A percentile compares a stretch with the other conserved stretches of the same genome.
phyloP scores from a whole-genome alignment of 2,329 filamentous ascomycete species.

The Conoideocrella luteorostrata region DNA sequence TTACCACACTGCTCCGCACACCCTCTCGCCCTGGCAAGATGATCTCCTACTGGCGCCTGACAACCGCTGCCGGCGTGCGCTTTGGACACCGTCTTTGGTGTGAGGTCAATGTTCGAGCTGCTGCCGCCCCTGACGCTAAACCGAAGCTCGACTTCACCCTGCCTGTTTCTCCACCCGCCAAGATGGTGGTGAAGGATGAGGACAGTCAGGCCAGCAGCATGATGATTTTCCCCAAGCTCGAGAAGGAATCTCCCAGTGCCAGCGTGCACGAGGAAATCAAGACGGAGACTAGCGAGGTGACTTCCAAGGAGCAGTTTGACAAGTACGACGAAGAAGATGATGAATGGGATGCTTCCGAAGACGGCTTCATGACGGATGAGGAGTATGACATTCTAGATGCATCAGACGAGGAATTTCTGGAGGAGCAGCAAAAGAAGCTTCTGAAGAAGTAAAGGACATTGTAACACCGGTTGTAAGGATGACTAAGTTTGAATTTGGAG shows the following conservation, averaged over 20 bases:
- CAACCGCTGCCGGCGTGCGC: conserved; percentile 68
- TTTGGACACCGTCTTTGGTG: conserved; percentile 97
- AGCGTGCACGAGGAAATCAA: conserved; percentile 66
- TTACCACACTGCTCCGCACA: conserved; percentile 79
- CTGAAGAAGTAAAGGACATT: conserved; percentile 28
- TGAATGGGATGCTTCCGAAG: conserved; percentile 59
- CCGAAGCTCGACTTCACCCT: conserved; percentile 14
- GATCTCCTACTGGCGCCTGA: conserved; percentile 96
- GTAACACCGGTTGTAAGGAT: background rate
- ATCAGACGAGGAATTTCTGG: conserved; percentile 76
- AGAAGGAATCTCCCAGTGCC: conserved; percentile 81
- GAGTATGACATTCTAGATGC: conserved; percentile 97
- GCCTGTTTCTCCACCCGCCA: conserved; percentile 5
- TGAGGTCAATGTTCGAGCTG: conserved; percentile 65
- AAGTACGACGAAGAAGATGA: conserved; percentile 43
- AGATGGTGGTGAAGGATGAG: conserved; percentile 24
- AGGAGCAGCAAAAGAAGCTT: conserved; percentile 43
- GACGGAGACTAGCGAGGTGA: conserved; percentile 42
- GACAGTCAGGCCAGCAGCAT: conserved; percentile 41
- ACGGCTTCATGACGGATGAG: conserved; percentile 89
- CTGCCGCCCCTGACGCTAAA: conserved; percentile 17
- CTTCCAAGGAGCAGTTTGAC: conserved; percentile 43
- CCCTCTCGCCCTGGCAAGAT: conserved; percentile 68
- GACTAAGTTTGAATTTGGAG: background rate
- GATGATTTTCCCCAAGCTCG: conserved; percentile 96